Percentiles rank a stretch among this genome's conserved stretches.
Conservation (phyloP, 352 stramenopile genomes). For the Pythium sukuiense region DNA sequence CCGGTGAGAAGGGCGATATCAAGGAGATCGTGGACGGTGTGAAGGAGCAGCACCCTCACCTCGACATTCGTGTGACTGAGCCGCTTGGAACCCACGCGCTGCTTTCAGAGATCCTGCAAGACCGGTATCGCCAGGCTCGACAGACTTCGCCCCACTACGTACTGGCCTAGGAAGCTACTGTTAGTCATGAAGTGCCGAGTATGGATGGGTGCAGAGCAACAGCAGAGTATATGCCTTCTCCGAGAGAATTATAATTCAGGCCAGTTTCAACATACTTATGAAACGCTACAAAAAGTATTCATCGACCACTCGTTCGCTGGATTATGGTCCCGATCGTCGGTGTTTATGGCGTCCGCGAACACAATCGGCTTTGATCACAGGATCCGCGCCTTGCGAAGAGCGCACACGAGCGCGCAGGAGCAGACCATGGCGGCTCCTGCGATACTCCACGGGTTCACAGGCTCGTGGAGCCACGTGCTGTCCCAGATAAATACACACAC, state of each 20-base stretch:
- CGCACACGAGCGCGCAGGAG: constrained; percentile 39
- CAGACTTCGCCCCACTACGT: constrained; percentile 8
- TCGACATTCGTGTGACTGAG: constrained; percentile 65
- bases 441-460: constrained; percentile 46
- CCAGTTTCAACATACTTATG: too few species aligned
- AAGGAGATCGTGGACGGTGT: constrained; percentile 65
- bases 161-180: not conserved
- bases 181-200: too few species aligned
- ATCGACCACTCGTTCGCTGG: not conserved
- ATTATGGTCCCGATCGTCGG: too few species aligned
- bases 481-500: constrained; percentile 74
- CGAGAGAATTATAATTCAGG: too few species aligned
- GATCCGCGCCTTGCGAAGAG: constrained; percentile 38
- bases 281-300: too few species aligned
- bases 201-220: too few species aligned
- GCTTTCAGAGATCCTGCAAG: constrained; percentile 61
- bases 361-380: not conserved
- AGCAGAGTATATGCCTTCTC: too few species aligned
- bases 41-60: constrained; percentile 35
- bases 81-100: constrained; percentile 64
- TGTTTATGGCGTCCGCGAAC: not conserved
- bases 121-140: constrained; percentile 53
- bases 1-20: constrained; percentile 75
- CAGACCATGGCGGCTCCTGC: constrained; percentile 50
- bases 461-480: constrained; percentile 41